Evolutionary conservation across 139 green algal genomes (phyloP).

Genomic region (Haematococcus sp.): DNA sequence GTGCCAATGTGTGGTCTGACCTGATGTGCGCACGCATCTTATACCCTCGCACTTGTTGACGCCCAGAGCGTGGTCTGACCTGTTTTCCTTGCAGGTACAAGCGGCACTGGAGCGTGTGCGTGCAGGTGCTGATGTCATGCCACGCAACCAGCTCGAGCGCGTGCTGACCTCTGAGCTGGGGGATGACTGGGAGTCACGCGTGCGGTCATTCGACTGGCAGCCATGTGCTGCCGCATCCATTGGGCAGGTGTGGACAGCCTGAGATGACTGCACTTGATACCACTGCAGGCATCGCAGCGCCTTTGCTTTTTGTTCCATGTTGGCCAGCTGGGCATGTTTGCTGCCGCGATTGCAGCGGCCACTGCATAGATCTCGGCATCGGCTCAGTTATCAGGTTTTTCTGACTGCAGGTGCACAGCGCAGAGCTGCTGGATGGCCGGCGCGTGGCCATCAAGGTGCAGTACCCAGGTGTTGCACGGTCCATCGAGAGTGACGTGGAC

Average conservation of each 20-base stretch:
- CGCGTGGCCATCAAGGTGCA: conserved; percentile 83
- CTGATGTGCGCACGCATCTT: not conserved
- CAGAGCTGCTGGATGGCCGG: conserved; percentile 66
- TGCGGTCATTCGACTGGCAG: conserved; percentile 69
- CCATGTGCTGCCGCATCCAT: conserved; percentile 91
- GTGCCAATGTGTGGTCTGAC: not conserved
- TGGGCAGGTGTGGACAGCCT: conserved; percentile 77
- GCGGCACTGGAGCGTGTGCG: conserved; percentile 83
- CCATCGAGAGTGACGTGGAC: conserved; percentile 91
- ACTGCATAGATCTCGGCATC: not conserved
- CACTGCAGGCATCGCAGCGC: not conserved
- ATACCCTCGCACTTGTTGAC: too few species aligned
- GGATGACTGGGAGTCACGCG: conserved; percentile 58
- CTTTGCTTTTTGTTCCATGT: not conserved
- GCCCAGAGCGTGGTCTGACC: too few species aligned
- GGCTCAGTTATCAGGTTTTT: not conserved
- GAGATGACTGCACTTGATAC: conserved; percentile 36
- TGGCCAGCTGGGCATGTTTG: not conserved
- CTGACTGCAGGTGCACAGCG: conserved; percentile 75
- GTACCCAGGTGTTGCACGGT: conserved; percentile 73
- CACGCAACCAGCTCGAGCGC: conserved; percentile 80
- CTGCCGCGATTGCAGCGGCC: conserved; percentile 6
- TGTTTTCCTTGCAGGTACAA: conserved; percentile 65
- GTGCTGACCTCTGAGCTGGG: conserved; percentile 77
- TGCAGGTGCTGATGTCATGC: conserved; percentile 91